These are phyloP conservation scores for Chaetothyriales sp. DNA, from an alignment of 2,329 filamentous ascomycete species.

Conservation along the genomic window DNA sequence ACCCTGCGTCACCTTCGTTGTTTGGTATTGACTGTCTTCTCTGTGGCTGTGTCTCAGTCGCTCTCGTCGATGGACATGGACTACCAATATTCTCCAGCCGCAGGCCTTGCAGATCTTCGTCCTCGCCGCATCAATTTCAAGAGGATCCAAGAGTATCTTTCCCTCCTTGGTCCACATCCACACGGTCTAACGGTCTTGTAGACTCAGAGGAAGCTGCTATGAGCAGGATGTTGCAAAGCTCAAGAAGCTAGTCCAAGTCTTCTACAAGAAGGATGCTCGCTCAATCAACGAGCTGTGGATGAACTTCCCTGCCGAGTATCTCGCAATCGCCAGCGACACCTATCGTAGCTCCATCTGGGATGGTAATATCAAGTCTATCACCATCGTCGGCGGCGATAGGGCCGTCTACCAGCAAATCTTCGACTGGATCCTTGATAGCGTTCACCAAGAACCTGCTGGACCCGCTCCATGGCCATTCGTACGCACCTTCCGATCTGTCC, in stretches of 20 bases:
- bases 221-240: neutral
- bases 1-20: neutral
- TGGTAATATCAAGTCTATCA: constrained; percentile 13
- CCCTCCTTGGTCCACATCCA: neutral
- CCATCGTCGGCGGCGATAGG: constrained; percentile 8
- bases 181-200: neutral
- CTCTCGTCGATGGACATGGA: neutral
- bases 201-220: neutral
- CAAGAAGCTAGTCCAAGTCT: neutral
- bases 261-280: neutral
- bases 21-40: neutral
- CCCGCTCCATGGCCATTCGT: neutral
- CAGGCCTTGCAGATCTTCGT: neutral
- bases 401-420: constrained; percentile 7
- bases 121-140: neutral
- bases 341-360: constrained; percentile 11
- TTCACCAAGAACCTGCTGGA: constrained; percentile 10
- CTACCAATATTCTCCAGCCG: neutral
- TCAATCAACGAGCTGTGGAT: neutral
- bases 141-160: neutral
- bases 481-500: neutral
- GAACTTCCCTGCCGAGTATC: neutral
- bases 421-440: constrained; percentile 10
- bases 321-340: constrained; percentile 10
- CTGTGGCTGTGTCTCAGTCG: no score